These are phyloP conservation scores for Aspergillus funiculosus DNA, from an alignment of 495 filamentous ascomycete genomes.

Conservation along the genomic window DNA sequence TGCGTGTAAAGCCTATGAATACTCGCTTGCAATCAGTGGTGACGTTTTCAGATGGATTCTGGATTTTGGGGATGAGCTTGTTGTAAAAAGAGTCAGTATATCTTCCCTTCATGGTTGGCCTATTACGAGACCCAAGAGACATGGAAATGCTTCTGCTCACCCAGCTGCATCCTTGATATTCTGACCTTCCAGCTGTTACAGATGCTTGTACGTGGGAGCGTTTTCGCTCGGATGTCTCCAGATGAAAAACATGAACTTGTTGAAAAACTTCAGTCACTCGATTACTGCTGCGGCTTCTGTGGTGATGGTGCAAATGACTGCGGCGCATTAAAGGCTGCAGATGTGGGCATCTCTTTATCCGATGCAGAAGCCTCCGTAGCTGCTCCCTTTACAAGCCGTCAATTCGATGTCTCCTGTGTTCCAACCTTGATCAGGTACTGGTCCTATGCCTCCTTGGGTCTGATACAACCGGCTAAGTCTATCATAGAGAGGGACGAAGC, in stretches of 20 bases:
- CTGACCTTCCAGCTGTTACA: conserved; percentile 27
- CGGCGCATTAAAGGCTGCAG: conserved; percentile 93
- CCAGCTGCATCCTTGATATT: neutral
- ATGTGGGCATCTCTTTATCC: conserved; percentile 97
- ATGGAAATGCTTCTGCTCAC: neutral
- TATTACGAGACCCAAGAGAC: no score
- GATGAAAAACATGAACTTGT: conserved; percentile 99
- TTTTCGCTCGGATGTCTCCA: conserved; percentile 97
- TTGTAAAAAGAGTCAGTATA: conserved; percentile 57
- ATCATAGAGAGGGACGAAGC: conserved; percentile 75
- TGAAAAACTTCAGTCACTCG: conserved; percentile 93
- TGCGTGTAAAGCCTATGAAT: conserved; percentile 68
- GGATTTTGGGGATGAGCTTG: conserved; percentile 74
- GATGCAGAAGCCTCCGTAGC: conserved; percentile 98
- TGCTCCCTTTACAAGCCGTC: conserved; percentile 90
- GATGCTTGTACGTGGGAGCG: conserved; percentile 87
- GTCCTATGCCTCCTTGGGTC: neutral
- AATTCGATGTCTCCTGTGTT: conserved; percentile 96
- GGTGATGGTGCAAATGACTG: conserved; percentile 99
- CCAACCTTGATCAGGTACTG: conserved; percentile 76
- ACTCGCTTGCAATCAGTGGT: conserved; percentile 81
- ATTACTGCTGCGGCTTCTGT: conserved; percentile 94
- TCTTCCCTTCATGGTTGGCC: neutral
- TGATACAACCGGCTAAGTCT: neutral
- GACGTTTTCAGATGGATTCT: conserved; percentile 97